Evolutionary conservation across 768 basidiomycete genomes (phyloP), one percentile per base, ranked within the genome.

Genomic region (Galerina sulciceps): DNA sequence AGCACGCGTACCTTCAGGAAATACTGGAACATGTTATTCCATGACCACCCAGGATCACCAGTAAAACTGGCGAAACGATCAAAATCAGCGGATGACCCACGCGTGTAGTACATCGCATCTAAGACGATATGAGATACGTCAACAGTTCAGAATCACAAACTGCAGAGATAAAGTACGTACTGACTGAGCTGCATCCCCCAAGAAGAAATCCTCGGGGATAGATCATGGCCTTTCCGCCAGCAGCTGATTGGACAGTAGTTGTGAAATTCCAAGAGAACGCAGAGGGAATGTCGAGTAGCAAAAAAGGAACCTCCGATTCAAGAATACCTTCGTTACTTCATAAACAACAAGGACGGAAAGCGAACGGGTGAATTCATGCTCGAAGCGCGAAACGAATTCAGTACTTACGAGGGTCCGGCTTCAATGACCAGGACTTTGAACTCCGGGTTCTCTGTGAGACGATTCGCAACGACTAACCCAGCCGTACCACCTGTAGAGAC

Each of bases 401-500:
- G 20, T 2, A 50, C 47, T 48, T 6, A 57, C 56, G 48, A 43
- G 1, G 51, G 45, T 36, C 86, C 86, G 0, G 83, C 80, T 65
- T 87, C 86, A 9, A 86, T 68, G 10, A 87, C 63, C 13, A 85
- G 70, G 0, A 86, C 84, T 2, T 73, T 73, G 9, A 81, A 69
- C 1, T 64, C 64, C 0, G 80, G 78, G 58, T 85, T 70, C 63
- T 86, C 85, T 10, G 79, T 79, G 6, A 86, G 69, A 3, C 86
- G 74, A 14, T 81, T 76, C 0, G 85, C 85, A 14, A 86, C 68
- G 0, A 79, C 83, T 50, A 81, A 83, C 8, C 86, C 86, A 0
- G 83, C 78, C 23, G 83, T 85, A 14, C 85, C 85, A 18, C 70
- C 77, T 69, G 36, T 17, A 20, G 4, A n/a, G 6, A 42, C 0